These are phyloP conservation scores for Brasilioporus rufonigricans DNA, from an alignment of 768 basidiomycete species.

Conservation along the genomic window DNA sequence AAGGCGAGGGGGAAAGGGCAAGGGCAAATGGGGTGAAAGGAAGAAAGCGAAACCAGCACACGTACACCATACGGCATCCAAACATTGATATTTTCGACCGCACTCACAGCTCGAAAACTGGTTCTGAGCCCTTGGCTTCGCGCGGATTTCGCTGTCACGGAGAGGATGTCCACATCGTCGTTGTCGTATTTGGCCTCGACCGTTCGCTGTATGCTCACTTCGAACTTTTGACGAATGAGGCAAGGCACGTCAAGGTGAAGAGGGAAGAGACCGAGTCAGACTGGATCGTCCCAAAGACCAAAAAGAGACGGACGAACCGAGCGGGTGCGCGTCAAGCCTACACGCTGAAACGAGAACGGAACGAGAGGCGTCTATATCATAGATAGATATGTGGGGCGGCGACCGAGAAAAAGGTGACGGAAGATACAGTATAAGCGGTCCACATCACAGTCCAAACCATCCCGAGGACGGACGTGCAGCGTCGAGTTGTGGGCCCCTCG, in stretches of 20 bases:
- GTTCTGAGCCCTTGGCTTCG: background rate
- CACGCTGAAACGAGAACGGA: background rate
- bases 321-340: background rate
- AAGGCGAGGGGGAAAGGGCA: no score
- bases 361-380: constrained; percentile 4
- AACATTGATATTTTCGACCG: background rate
- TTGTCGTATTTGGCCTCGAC: constrained; percentile 18
- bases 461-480: background rate
- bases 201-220: constrained; percentile 20
- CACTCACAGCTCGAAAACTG: background rate
- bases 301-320: constrained; percentile 11
- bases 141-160: background rate
- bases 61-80: background rate
- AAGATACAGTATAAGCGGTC: background rate
- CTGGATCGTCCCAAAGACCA: no score
- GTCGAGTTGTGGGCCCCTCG: no score
- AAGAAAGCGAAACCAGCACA: no score
- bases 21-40: no score
- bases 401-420: background rate
- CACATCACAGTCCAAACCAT: no score
- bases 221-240: no score
- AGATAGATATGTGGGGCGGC: no score
- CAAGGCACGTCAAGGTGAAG: no score
- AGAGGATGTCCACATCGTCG: background rate
- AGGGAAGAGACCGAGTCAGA: background rate